Evolutionary conservation across 257 asterid genomes (phyloP).

Genomic region (Leonotis leonurus): DNA sequence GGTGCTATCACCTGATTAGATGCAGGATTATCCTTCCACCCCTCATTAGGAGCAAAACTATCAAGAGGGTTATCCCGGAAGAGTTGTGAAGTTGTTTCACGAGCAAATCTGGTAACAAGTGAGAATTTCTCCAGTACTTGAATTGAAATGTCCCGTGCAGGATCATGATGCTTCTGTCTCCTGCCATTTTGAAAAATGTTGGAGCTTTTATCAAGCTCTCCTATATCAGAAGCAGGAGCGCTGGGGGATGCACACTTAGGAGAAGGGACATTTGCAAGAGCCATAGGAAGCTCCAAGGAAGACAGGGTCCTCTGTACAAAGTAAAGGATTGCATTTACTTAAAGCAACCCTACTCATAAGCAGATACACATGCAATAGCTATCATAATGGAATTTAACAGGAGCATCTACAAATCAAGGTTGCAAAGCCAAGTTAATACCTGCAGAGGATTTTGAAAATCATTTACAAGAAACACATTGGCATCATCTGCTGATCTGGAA

Average conservation of each 20-base stretch:
- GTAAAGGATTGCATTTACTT: slow-evolving; percentile 13
- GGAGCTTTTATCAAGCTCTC: slow-evolving; percentile 34
- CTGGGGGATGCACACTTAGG: slow-evolving; percentile 41
- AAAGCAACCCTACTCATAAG: slow-evolving; percentile 1
- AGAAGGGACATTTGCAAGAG: slow-evolving; percentile 47
- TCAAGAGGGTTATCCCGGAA: slow-evolving; percentile 69
- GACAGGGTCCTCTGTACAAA: slow-evolving; percentile 70
- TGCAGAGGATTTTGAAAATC: slow-evolving; percentile 92
- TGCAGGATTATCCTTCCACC: slow-evolving; percentile 43
- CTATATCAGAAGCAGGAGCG: slow-evolving; percentile 33
- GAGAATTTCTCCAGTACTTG: slow-evolving; percentile 95
- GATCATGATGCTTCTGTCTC: slow-evolving; percentile 68
- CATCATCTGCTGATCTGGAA: slow-evolving; percentile 92
- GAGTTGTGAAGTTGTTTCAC: slow-evolving; percentile 96
- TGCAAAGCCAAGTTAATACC: slow-evolving; percentile 38
- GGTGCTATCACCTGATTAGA: slow-evolving; percentile 27
- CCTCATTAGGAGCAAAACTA: slow-evolving; percentile 49
- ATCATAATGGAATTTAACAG: not conserved
- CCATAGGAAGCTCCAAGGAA: slow-evolving; percentile 87
- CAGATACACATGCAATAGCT: not conserved
- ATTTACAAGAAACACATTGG: slow-evolving; percentile 90
- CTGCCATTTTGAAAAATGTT: slow-evolving; percentile 43
- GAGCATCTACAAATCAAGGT: not conserved
- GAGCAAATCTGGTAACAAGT: slow-evolving; percentile 94
- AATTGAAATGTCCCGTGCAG: slow-evolving; percentile 83